Evolutionary conservation across 148 eudicot species (phyloP).

Genomic region (Arbutus unedo): DNA sequence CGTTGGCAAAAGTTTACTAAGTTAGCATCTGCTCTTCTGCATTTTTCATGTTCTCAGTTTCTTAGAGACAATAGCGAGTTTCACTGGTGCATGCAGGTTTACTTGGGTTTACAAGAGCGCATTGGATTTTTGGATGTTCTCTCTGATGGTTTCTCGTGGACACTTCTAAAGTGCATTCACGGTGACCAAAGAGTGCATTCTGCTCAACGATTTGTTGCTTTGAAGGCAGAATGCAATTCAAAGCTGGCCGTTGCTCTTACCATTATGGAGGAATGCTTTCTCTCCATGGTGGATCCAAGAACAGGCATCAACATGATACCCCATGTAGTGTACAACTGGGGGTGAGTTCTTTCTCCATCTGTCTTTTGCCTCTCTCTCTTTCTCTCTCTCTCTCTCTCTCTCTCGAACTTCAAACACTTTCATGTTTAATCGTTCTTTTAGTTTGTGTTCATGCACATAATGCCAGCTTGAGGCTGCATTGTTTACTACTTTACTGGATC

Average conservation of each 20-base stretch:
- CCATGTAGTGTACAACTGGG: constrained; percentile 90
- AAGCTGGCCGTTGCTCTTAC: constrained; percentile 94
- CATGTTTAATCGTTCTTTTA: background rate
- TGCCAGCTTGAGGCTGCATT: constrained; percentile 11
- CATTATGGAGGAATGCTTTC: constrained; percentile 96
- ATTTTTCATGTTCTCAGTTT: background rate
- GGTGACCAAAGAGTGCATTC: constrained; percentile 78
- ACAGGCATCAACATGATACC: constrained; percentile 98
- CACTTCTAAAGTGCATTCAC: constrained; percentile 75
- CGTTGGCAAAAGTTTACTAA: background rate
- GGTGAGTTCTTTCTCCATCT: constrained; percentile 44
- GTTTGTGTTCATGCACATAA: background rate
- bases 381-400: background rate
- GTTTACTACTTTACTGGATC: background rate
- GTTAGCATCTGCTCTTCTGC: background rate
- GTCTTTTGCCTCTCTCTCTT: background rate
- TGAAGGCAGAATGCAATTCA: constrained; percentile 91
- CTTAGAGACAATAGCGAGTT: background rate
- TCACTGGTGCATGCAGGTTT: constrained; percentile 48
- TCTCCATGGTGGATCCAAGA: constrained; percentile 89
- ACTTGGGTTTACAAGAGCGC: constrained; percentile 63
- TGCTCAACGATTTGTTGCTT: constrained; percentile 56
- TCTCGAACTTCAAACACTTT: background rate
- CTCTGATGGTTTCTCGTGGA: constrained; percentile 67
- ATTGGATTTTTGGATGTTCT: constrained; percentile 54